A percentile compares a stretch with the other conserved stretches of the same genome.
phyloP scores from a whole-genome alignment of 2,329 filamentous ascomycete genomes.

The Clonostachys rhizophaga region DNA sequence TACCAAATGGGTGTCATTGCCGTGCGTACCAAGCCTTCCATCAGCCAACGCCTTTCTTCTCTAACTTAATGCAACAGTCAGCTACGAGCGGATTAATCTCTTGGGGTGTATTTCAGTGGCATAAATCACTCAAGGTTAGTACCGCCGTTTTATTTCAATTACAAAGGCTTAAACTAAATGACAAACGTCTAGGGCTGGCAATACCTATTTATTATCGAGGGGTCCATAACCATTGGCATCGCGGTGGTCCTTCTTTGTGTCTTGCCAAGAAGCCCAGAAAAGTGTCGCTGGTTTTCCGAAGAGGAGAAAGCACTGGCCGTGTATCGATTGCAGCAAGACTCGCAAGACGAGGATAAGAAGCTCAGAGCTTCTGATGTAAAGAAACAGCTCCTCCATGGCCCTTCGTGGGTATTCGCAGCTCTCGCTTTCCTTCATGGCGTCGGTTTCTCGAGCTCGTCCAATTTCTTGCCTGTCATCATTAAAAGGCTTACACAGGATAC shows the following conservation, averaged over 20 bases:
- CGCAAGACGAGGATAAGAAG: slow-evolving; percentile 9
- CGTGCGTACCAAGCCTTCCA: neutral
- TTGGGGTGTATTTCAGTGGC: slow-evolving; percentile 15
- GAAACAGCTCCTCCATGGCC: slow-evolving; percentile 10
- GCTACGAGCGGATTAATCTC: slow-evolving; percentile 16
- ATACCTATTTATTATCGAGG: slow-evolving; percentile 18
- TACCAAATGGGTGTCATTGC: slow-evolving; percentile 14
- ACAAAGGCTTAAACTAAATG: neutral
- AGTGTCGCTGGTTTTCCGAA: slow-evolving; percentile 12
- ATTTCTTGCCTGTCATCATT: slow-evolving; percentile 17
- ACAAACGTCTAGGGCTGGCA: slow-evolving; percentile 15
- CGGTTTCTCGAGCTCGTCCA: slow-evolving; percentile 12
- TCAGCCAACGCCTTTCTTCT: too few relatives aligned
- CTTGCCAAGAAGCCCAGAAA: slow-evolving; percentile 11
- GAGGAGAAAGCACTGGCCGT: slow-evolving; percentile 15
- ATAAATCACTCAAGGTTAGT: slow-evolving; percentile 7
- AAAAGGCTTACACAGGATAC: slow-evolving; percentile 25
- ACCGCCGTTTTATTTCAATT: neutral
- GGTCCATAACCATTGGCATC: slow-evolving; percentile 12
- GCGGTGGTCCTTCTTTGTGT: slow-evolving; percentile 9
- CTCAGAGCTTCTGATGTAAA: slow-evolving; percentile 13
- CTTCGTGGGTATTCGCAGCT: slow-evolving; percentile 13
- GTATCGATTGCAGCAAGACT: slow-evolving; percentile 12
- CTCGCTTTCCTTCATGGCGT: slow-evolving; percentile 16
- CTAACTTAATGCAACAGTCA: neutral